Conservation (phyloP, 257 asterid species). For the Scutellaria minor region DNA sequence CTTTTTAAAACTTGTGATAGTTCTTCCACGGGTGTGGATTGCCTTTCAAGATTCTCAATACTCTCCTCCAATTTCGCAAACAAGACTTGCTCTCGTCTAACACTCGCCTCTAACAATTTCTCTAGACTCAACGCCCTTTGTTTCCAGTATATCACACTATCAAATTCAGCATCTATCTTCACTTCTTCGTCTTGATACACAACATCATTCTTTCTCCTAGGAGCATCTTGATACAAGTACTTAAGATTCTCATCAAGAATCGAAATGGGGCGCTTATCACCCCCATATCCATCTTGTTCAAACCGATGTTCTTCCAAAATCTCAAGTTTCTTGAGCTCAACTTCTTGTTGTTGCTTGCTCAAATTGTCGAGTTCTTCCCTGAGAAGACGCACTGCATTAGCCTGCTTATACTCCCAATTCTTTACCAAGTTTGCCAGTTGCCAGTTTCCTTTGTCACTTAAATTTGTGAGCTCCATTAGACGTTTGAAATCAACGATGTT, state of each 20-base stretch:
- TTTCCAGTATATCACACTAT: constrained; percentile 73
- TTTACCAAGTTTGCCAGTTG: constrained; percentile 74
- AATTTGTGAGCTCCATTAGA: constrained; percentile 70
- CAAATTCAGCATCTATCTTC: constrained; percentile 71
- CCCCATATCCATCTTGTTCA: constrained; percentile 73
- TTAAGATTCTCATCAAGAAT: constrained; percentile 73
- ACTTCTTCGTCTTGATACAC: constrained; percentile 52
- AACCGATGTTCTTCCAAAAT: constrained; percentile 84
- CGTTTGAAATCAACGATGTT: constrained; percentile 74
- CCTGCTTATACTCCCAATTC: constrained; percentile 88
- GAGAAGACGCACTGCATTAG: constrained; percentile 77
- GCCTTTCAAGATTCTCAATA: constrained; percentile 75
- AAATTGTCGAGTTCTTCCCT: constrained; percentile 88
- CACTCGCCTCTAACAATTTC: constrained; percentile 72
- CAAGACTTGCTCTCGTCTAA: constrained; percentile 59
- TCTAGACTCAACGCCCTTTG: constrained; percentile 65
- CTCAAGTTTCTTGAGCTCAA: constrained; percentile 87
- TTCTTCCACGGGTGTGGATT: constrained; percentile 87
- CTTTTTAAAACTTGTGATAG: constrained; percentile 74
- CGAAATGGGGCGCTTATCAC: constrained; percentile 79
- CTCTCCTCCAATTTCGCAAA: constrained; percentile 76
- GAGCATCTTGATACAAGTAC: constrained; percentile 61
- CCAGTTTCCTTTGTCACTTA: constrained; percentile 84
- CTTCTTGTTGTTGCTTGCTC: constrained; percentile 82
- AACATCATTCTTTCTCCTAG: constrained; percentile 58